Base-by-base conservation (phyloP, 306 rosid species). In the Malus domestica region DNA sequence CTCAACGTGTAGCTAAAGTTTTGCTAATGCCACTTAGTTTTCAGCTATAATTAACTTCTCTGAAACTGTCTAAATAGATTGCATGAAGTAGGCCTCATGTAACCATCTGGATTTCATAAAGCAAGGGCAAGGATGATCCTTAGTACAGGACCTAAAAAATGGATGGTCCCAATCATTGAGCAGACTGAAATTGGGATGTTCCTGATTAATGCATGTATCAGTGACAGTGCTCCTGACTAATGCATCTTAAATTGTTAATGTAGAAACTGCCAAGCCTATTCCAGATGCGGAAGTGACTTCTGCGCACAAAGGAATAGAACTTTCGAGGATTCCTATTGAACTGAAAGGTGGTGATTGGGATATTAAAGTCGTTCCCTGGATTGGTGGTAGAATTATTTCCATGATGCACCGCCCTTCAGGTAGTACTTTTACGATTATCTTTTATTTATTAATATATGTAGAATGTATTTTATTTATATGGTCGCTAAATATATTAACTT, bases 381-480 rank as follows among this genome's bases (percentile, higher is more conserved):
- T 89, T 84, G 97, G 98, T 52, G 98, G 97, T 59, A 85, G 98
- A 91, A 90, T 93, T 62, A 85, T 91, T 76, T 91, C 98, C 75
- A 93, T 91, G 97, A 78, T 71, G 71, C 93, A 93, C 89, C 75
- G 84, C 76, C 91, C 93, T 68, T 88, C 98, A 58, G 98, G 98
- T 93, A 88, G 82, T 77, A 23, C 27, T 55, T 60, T 49, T 38
- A 54, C 67, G 7, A 40, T 40, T 6, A 63, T 59, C 30, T 11
- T n/a, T 33, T 38, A 30, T 35, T 27, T 20, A 10, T 55, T 72
- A 72, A 68, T 72, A 40, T 55, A 13, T 54, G 22, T 33, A 30
- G 33, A 18, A 33, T 65, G 4, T 35, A 8, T 52, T 32, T 71
- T 15, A 51, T 71, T 70, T 45, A 22, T 55, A 3, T 57, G n/a